Base-by-base conservation (phyloP, 768 basidiomycete genomes). In the Mrakia frigida region DNA sequence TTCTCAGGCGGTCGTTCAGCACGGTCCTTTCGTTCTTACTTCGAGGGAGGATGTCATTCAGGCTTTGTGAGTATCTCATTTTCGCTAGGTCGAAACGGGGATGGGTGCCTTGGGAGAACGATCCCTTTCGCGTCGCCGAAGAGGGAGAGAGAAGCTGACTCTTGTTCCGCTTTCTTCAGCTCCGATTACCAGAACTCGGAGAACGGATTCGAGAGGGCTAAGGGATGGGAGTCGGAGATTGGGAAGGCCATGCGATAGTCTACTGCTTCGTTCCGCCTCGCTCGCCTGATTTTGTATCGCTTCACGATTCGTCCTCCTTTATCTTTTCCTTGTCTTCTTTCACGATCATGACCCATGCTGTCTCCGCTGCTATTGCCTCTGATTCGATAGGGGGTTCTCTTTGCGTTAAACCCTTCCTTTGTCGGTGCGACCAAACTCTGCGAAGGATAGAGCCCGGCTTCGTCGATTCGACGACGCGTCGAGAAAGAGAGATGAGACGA, bases 161-260 rank as follows among this genome's bases (percentile, higher is more conserved):
- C 39, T 41, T 5, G 16, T 37, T n/a, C 35, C 46, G 59, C 68
- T 41, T 31, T 14, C 28, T 37, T 59, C 56, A 25, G 78, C 67
- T 39, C 28, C 16, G 67, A 92, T 90, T 92, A 72, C 82, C 91
- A 89, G 84, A 83, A 84, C 59, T 91, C 89, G 50, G 84, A 80
- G 79, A 97, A 98, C 81, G 96, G 96, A 6, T 98, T 98, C 82
- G 96, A 98, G 84, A 90, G 89, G 79, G 94, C 90, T 10, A 90
- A 89, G 78, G 89, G 86, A 23, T 98, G 95, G 96, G 88, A 90
- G 84, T 93, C 91, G 80, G 86, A 90, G 81, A 93, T 94, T 80
- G 93, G 80, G 6, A 59, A 59, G 53, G 25, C 65, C 13, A 69
- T 75, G 67, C 25, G 14, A 41, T 35, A 65, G 33, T 18, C 23